phyloP scores from a whole-genome alignment of 371 early-diverging fungal genomes.

The Nematocida sp. region DNA sequence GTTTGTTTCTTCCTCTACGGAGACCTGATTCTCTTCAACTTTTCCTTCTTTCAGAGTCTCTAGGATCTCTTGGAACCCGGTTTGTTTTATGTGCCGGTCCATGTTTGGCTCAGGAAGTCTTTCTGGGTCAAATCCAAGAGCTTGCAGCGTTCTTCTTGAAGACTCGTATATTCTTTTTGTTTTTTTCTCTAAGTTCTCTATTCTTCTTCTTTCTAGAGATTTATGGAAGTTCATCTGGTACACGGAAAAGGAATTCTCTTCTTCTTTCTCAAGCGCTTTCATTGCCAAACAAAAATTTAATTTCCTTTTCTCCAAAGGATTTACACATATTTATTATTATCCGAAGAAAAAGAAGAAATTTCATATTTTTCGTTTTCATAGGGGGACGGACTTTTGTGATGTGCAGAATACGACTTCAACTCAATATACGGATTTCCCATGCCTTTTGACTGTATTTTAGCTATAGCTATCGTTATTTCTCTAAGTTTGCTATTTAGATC shows the following conservation, averaged over 20 bases:
- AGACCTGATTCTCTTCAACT: neutral
- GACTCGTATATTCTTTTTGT: constrained; percentile 11
- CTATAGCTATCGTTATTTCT: too few species aligned
- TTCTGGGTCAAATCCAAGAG: constrained; percentile 16
- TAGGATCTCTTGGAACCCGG: neutral
- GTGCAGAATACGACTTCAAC: too few species aligned
- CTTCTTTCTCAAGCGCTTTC: constrained; percentile 13
- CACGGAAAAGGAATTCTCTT: constrained; percentile 4
- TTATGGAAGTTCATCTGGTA: constrained; percentile 29
- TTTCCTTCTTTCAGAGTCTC: constrained; percentile 1
- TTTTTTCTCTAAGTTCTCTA: constrained; percentile 21
- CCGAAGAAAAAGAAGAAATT: too few species aligned
- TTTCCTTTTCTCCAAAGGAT: neutral
- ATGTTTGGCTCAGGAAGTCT: constrained; percentile 31
- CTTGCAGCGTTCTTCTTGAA: constrained; percentile 14
- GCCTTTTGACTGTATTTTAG: too few species aligned
- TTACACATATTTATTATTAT: too few species aligned
- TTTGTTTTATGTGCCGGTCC: constrained; percentile 16
- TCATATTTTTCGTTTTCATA: too few species aligned
- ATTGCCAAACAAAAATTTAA: constrained; percentile 15
- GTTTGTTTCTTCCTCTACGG: constrained; percentile 35
- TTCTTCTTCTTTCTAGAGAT: constrained; percentile 7
- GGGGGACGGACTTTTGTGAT: too few species aligned
- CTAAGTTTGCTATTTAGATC: too few species aligned
- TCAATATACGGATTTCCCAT: too few species aligned